phyloP scores from a whole-genome alignment of 108 stramenopile genomes.

The Pseudonitzschia delicatissima region DNA sequence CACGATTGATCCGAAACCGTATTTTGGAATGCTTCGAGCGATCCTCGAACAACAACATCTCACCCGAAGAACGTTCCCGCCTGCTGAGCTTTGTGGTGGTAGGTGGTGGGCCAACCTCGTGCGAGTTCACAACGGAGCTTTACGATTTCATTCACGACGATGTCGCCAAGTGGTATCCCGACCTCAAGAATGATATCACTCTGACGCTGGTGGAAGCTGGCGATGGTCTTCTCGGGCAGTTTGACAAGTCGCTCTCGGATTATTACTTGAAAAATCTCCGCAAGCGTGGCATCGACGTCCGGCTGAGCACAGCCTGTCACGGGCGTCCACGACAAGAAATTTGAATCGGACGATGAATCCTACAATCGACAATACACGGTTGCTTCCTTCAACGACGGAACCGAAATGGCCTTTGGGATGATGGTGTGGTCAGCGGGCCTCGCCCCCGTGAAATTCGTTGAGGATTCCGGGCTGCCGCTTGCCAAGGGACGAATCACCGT shows the following conservation, averaged over 20 bases:
- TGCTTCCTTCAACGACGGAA: slow-evolving; percentile 6
- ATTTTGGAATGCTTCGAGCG: slow-evolving; percentile 95
- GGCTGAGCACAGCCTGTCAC: slow-evolving; percentile 72
- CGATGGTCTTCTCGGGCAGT: slow-evolving; percentile 85
- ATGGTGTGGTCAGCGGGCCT: slow-evolving; percentile 93
- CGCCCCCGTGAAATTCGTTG: slow-evolving; percentile 38
- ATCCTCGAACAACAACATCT: slow-evolving; percentile 76
- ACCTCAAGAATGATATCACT: slow-evolving; percentile 68
- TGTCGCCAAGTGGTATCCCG: slow-evolving; percentile 84
- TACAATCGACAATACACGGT: slow-evolving; percentile 5
- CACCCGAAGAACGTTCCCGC: slow-evolving; percentile 64
- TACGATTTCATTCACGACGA: slow-evolving; percentile 90
- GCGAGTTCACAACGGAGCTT: slow-evolving; percentile 94
- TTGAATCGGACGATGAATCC: background rate
- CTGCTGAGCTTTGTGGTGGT: slow-evolving; percentile 95
- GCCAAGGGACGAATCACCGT: slow-evolving; percentile 68
- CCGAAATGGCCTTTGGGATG: slow-evolving; percentile 77
- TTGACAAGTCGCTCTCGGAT: slow-evolving; percentile 75
- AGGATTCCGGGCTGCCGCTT: slow-evolving; percentile 10
- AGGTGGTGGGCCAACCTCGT: slow-evolving; percentile 95
- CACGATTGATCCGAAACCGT: slow-evolving; percentile 88
- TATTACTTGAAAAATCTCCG: slow-evolving; percentile 69
- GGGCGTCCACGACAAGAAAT: slow-evolving; percentile 29
- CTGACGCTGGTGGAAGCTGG: slow-evolving; percentile 92
- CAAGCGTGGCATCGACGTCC: slow-evolving; percentile 72